These are phyloP conservation scores for Solanum tacnaense DNA, from an alignment of 257 asterid species.

Conservation along the genomic window DNA sequence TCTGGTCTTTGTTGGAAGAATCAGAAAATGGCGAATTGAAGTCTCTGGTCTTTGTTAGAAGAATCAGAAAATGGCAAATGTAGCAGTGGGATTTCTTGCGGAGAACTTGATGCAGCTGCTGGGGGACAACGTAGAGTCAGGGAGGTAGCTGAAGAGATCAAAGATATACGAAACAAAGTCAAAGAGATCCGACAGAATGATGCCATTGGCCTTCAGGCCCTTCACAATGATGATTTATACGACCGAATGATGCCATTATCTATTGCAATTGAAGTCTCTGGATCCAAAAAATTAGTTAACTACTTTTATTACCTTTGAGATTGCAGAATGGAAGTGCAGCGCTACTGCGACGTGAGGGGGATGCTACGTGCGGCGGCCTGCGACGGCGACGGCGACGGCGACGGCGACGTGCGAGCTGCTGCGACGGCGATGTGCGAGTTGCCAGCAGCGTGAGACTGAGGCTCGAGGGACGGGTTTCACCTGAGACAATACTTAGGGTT, in stretches of 20 bases:
- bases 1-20: neutral
- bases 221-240: neutral
- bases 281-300: neutral
- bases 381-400: neutral
- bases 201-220: neutral
- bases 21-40: neutral
- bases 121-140: neutral
- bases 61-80: neutral
- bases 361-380: neutral
- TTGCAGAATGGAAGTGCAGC: neutral
- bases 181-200: neutral
- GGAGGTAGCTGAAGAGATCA: neutral
- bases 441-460: neutral
- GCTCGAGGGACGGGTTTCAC: neutral
- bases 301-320: neutral
- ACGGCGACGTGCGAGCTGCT: too few relatives aligned
- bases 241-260: neutral
- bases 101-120: constrained; percentile 25
- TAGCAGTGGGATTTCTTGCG: neutral
- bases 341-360: neutral
- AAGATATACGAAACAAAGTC: neutral
- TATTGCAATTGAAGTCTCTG: neutral
- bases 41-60: neutral
- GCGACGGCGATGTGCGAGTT: neutral
- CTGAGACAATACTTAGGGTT: neutral